These are phyloP conservation scores for Phytopythium mirpurense DNA, from an alignment of 352 stramenopile species.

Conservation along the genomic window DNA sequence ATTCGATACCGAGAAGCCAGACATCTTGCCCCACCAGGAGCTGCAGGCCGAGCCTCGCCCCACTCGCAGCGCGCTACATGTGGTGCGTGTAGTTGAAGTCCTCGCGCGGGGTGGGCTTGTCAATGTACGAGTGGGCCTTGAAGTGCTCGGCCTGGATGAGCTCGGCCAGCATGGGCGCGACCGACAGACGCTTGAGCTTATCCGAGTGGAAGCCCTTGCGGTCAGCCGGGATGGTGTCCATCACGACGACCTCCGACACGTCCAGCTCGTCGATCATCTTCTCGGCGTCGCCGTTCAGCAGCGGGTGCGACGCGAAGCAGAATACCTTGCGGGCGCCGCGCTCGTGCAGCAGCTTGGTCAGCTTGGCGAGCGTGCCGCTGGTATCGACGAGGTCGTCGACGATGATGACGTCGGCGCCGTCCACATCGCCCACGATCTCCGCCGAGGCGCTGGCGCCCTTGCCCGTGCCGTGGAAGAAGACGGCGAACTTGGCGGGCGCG, in stretches of 20 bases:
- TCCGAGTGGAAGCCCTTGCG: slow-evolving; percentile 54
- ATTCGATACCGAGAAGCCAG: too few relatives aligned
- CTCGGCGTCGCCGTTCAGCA: slow-evolving; percentile 86
- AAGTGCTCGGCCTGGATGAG: slow-evolving; percentile 90
- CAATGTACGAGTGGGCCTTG: slow-evolving; percentile 88
- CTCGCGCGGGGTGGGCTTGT: slow-evolving; percentile 76
- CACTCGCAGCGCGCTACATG: slow-evolving; percentile 46
- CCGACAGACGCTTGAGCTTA: slow-evolving; percentile 87
- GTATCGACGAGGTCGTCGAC: slow-evolving; percentile 92
- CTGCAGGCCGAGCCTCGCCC: too few relatives aligned
- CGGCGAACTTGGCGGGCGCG: slow-evolving; percentile 70
- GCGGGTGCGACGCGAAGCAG: slow-evolving; percentile 87
- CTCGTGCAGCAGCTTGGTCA: slow-evolving; percentile 76
- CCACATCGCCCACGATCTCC: slow-evolving; percentile 87
- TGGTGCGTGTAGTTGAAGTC: slow-evolving; percentile 86
- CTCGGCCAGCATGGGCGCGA: slow-evolving; percentile 86
- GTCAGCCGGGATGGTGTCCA: slow-evolving; percentile 84
- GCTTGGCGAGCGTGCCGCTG: slow-evolving; percentile 71
- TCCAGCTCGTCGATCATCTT: slow-evolving; percentile 80
- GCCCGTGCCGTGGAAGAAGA: slow-evolving; percentile 76
- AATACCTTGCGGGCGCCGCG: slow-evolving; percentile 86
- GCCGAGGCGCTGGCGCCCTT: slow-evolving; percentile 59
- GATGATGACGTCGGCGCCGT: slow-evolving; percentile 87
- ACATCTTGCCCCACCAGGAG: too few relatives aligned
- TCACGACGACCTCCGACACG: slow-evolving; percentile 84